phyloP scores from a whole-genome alignment of 805 yeast genomes.

The Zygosaccharomyces gambellarensis region DNA sequence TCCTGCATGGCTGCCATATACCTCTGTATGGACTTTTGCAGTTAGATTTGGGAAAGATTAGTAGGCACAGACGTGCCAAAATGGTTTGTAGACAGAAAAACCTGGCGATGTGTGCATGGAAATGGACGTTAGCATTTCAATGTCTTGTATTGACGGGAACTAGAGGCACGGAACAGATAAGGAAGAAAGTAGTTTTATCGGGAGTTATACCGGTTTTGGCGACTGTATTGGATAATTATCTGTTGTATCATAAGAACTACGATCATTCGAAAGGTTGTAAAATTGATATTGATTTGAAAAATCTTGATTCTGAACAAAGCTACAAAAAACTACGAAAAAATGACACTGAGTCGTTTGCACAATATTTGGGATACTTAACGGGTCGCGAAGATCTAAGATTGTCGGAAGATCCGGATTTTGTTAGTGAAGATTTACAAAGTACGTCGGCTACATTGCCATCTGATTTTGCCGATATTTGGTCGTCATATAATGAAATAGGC shows the following conservation, averaged over 20 bases:
- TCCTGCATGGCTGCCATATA: constrained; percentile 71
- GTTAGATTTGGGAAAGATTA: constrained; percentile 17
- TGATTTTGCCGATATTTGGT: constrained; percentile 27
- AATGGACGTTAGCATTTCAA: constrained; percentile 94
- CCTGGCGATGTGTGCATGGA: constrained; percentile 76
- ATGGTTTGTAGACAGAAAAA: constrained; percentile 33
- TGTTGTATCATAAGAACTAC: constrained; percentile 38
- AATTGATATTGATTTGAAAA: constrained; percentile 16
- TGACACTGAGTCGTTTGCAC: constrained; percentile 18
- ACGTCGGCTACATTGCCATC: constrained; percentile 18
- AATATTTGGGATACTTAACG: constrained; percentile 17
- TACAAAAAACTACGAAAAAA: constrained; percentile 18
- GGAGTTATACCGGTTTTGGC: constrained; percentile 89
- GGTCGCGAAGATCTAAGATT: constrained; percentile 19
- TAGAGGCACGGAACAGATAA: constrained; percentile 80
- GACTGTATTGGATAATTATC: constrained; percentile 84
- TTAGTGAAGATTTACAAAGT: constrained; percentile 13
- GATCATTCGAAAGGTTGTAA: constrained; percentile 26
- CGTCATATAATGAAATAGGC: constrained; percentile 6
- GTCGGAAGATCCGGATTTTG: constrained; percentile 12
- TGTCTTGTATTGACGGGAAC: constrained; percentile 89
- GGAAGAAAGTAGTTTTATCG: constrained; percentile 84
- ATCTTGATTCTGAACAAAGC: constrained; percentile 15
- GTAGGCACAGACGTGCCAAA: constrained; percentile 19
- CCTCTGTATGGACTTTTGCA: constrained; percentile 20